Percentiles rank a stretch among this genome's conserved stretches.
phyloP scores from a whole-genome alignment of 2,329 filamentous ascomycete genomes.

The Fusarium sp. region DNA sequence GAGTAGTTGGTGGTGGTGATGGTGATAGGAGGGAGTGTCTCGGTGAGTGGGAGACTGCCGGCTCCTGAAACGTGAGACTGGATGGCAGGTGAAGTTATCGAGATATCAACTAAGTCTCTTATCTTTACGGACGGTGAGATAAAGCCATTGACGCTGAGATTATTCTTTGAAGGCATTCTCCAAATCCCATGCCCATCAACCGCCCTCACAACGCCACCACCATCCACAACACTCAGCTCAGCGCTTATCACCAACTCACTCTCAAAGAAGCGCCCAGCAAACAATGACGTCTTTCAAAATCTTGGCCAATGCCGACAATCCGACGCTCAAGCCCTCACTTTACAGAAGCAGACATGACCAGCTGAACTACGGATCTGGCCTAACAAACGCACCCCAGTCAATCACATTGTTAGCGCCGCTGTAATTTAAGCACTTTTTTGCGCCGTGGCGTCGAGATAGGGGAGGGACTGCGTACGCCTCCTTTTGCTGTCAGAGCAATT shows the following conservation, averaged over 20 bases:
- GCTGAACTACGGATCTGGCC: slow-evolving; percentile 1
- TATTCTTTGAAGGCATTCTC: background rate
- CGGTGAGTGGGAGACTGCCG: background rate
- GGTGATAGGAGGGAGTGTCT: background rate
- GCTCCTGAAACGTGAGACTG: background rate
- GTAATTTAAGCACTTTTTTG: background rate
- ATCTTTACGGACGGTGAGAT: background rate
- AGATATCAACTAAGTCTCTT: background rate
- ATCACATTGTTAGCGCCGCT: background rate
- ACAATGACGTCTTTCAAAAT: background rate
- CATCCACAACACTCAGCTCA: background rate
- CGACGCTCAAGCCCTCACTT: background rate
- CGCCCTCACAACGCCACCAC: slow-evolving; percentile 1
- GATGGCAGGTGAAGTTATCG: background rate
- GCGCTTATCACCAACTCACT: background rate
- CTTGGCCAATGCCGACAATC: slow-evolving; percentile 7
- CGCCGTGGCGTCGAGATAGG: slow-evolving; percentile 16
- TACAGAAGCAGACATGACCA: background rate
- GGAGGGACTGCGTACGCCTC: background rate
- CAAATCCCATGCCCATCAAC: background rate
- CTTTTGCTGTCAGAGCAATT: background rate
- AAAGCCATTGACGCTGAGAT: background rate
- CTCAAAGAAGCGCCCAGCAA: background rate
- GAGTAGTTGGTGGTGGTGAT: background rate
- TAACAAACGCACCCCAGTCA: background rate